phyloP scores from a whole-genome alignment of 495 filamentous ascomycete species.

The Aspergillus incahuasiensis region DNA sequence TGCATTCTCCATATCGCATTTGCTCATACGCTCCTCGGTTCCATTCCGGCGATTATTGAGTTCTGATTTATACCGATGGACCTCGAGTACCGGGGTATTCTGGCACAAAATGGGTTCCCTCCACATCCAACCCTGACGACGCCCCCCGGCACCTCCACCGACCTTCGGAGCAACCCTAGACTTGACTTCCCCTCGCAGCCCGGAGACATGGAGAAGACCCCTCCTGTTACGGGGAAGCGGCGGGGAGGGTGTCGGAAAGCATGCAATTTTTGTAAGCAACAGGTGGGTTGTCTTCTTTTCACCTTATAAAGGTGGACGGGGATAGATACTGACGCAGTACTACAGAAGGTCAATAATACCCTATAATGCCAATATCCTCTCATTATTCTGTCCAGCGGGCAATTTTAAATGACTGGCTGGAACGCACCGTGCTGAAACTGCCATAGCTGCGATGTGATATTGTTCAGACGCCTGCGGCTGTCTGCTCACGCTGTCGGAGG shows the following conservation, averaged over 20 bases:
- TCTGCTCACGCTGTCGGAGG: conserved; percentile 45
- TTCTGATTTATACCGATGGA: conserved; percentile 38
- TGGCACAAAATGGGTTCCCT: conserved; percentile 36
- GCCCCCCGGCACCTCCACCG: conserved; percentile 28
- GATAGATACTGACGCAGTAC: no score
- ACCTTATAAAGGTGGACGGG: no score
- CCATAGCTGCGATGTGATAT: conserved; percentile 46
- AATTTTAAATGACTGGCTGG: conserved; percentile 8
- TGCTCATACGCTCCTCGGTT: conserved; percentile 25
- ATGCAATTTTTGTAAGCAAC: conserved; percentile 49
- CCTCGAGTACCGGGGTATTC: conserved; percentile 37
- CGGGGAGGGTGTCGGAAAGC: conserved; percentile 46
- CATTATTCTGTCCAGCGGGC: background rate
- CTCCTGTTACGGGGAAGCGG: conserved; percentile 43
- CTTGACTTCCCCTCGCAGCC: conserved; percentile 33
- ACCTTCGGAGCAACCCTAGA: conserved; percentile 41
- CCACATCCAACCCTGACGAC: conserved; percentile 26
- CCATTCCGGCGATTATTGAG: conserved; percentile 31
- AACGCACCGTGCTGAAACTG: background rate
- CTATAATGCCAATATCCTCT: no score
- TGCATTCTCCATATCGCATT: conserved; percentile 23
- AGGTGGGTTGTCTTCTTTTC: conserved; percentile 36
- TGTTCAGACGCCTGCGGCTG: conserved; percentile 40
- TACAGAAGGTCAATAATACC: no score
- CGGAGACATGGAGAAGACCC: conserved; percentile 40